phyloP scores from a whole-genome alignment of 1,284 basidiomycete genomes.

The Pterula multifida region DNA sequence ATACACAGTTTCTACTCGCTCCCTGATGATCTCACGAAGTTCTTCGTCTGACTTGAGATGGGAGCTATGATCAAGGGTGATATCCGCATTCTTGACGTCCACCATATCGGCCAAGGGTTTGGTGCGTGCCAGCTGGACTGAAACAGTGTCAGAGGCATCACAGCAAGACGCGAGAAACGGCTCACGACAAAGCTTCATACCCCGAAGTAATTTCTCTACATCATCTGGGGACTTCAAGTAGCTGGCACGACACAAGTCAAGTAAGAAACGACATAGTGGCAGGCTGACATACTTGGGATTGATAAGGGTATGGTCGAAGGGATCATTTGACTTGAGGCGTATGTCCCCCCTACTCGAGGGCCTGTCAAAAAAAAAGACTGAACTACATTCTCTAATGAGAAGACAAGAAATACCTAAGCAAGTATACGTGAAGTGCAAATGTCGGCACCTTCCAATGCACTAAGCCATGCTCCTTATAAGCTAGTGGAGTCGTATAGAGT shows the following conservation, averaged over 20 bases:
- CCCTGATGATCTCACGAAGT: slow-evolving; percentile 28
- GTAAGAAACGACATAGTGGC: not conserved
- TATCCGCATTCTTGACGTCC: slow-evolving; percentile 25
- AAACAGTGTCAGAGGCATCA: slow-evolving; percentile 2
- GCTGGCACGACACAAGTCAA: slow-evolving; percentile 20
- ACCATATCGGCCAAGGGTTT: slow-evolving; percentile 35
- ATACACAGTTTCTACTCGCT: slow-evolving; percentile 44
- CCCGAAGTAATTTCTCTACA: slow-evolving; percentile 39
- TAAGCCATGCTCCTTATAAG: slow-evolving; percentile 22
- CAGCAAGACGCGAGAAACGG: not conserved
- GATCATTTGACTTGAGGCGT: slow-evolving; percentile 23
- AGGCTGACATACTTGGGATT: slow-evolving; percentile 26
- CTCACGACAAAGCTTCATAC: slow-evolving; percentile 24
- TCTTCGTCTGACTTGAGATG: slow-evolving; percentile 28
- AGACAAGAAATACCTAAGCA: slow-evolving; percentile 21
- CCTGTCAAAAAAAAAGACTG: slow-evolving; percentile 11
- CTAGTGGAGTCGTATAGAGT: slow-evolving; percentile 35
- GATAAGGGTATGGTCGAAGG: slow-evolving; percentile 27
- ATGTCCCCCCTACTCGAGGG: slow-evolving; percentile 27
- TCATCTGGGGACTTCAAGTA: slow-evolving; percentile 48
- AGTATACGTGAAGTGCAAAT: slow-evolving; percentile 24
- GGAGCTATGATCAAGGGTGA: slow-evolving; percentile 32
- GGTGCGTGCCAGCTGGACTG: slow-evolving; percentile 35
- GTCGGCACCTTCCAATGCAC: slow-evolving; percentile 23
- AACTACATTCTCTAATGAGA: not conserved